These are phyloP conservation scores for Ophiorrhiza pumila DNA, from an alignment of 257 asterid species.

Conservation along the genomic window DNA sequence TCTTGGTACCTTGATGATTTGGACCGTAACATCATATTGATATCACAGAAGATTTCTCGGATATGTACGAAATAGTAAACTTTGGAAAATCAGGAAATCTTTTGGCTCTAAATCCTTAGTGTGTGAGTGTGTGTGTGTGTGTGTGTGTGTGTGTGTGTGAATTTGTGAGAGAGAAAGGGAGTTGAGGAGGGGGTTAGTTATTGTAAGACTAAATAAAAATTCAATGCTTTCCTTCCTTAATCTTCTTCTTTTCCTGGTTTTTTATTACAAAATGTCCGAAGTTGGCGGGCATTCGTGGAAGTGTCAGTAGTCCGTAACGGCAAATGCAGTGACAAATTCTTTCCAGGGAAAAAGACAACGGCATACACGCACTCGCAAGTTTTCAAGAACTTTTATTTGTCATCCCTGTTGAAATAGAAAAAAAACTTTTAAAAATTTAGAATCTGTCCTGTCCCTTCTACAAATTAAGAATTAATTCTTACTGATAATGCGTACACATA, in stretches of 20 bases:
- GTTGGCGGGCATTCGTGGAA: slow-evolving; percentile 48
- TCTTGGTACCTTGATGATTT: slow-evolving; percentile 59
- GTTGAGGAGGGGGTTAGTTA: background rate
- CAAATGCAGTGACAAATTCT: slow-evolving; percentile 13
- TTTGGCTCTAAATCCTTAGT: slow-evolving; percentile 4
- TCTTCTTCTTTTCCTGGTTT: slow-evolving; percentile 5
- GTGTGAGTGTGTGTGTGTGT: slow-evolving; percentile 11
- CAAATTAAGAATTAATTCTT: no score
- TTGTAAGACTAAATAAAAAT: background rate
- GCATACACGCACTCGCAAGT: background rate
- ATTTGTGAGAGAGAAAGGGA: slow-evolving; percentile 16
- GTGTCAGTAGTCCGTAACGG: slow-evolving; percentile 21
- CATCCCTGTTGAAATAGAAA: no score
- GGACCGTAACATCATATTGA: slow-evolving; percentile 67
- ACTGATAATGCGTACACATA: no score
- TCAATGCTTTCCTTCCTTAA: no score
- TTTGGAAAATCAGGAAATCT: slow-evolving; percentile 39
- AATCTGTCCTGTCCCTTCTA: no score
- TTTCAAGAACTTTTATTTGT: no score
- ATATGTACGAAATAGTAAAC: slow-evolving; percentile 25
- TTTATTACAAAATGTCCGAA: slow-evolving; percentile 39
- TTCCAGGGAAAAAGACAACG: slow-evolving; percentile 17
- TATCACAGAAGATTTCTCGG: slow-evolving; percentile 33
- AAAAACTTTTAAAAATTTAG: no score
- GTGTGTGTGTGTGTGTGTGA: slow-evolving; percentile 4